Evolutionary conservation across 2,329 filamentous ascomycete species (phyloP), one percentile per base, ranked within the genome.

Genomic region (Celoporthe dispersa): DNA sequence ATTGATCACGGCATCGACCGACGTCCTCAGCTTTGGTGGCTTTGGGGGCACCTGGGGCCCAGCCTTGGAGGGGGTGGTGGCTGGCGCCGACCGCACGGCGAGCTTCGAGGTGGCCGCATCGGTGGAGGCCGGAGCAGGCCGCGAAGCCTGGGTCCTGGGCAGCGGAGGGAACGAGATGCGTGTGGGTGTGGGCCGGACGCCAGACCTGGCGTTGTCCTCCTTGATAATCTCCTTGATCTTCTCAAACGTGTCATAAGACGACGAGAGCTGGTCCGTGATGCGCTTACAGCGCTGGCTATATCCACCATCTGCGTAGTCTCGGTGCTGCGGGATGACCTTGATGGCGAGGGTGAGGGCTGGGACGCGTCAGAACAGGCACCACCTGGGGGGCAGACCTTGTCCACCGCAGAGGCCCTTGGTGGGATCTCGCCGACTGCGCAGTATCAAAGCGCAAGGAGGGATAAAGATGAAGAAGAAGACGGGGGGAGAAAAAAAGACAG

Each of bases 321-420:
- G 88, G 78, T 97, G 94, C 48, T 85, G 85, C 2, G 93, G 92
- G 35, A 98, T 90, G 57, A 90, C 83, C 68, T 95, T 90, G 65
- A 94, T 86, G 19, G 92, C 87, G 68, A 98, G 91, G 69, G 94
- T 90, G 71, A 88, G 94, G 14, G 94, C 68, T 64, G 41, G n/a
- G 41, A 48, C 28, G 8, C 9, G 62, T 64, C 11, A 64, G 62
- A 44, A 22, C n/a, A 33, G 11, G 28, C 14, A 63, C 1, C 60
- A n/a, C 7, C 2, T 9, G 37, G 31, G 11, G 31, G 16, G 19
- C 31, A 31, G 57, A 33, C 25, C 55, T 16, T 31, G n/a, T 2
- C 55, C 55, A 59, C n/a, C 19, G 22, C 22, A 48, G 7, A 59
- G 25, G 25, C 25, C 25, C 25, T 16, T 2, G 57, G 57, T 6